Base-by-base conservation (phyloP, 306 rosid species). In the Cyclanthera cordifolia region DNA sequence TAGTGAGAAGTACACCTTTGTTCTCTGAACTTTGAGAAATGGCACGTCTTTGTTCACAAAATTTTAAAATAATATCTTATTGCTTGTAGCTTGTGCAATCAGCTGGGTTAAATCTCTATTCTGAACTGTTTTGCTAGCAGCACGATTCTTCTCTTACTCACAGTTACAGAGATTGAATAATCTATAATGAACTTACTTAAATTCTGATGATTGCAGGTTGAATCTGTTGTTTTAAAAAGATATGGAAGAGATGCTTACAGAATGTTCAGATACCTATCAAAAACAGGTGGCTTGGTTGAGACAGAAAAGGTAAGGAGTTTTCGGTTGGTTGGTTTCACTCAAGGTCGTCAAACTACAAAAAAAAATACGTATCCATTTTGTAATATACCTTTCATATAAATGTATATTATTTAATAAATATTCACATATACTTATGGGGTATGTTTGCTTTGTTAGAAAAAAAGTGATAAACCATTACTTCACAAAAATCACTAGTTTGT, bases 191-290 rank as follows among this genome's bases (percentile, higher is more conserved):
- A 61, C 48, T 10, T 10, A 19, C 68, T 61, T 58, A 60, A 20
- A 32, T 70, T 77, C 58, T 49, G 71, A 56, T n/a, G 39, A 6
- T 70, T 82, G 70, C 79, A 93, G 99, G 95, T 87, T 54, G 99
- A 90, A 75, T 86, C 94, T 7, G 81, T 85, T 80, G 94, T 93
- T 63, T 69, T 85, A 78, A 87, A 87, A 76, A 82, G 95, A 75
- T 85, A 78, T 24, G 99, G 96, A 77, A 78, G 63, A 68, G 91
- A 93, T 73, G 94, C 94, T 59, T 83, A 86, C 78, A 82, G 88
- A 82, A 83, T 90, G 76, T 93, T 93, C 81, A 86, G 96, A 84
- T 74, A 84, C 67, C 85, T 93, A 70, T 82, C 88, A 16, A 86
- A 76, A 80, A 77, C 63, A 30, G 76, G 73, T 72, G 74, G 79